Conservation (phyloP, 2,329 filamentous ascomycete species). For the Teratosphaeriaceae sp. region DNA sequence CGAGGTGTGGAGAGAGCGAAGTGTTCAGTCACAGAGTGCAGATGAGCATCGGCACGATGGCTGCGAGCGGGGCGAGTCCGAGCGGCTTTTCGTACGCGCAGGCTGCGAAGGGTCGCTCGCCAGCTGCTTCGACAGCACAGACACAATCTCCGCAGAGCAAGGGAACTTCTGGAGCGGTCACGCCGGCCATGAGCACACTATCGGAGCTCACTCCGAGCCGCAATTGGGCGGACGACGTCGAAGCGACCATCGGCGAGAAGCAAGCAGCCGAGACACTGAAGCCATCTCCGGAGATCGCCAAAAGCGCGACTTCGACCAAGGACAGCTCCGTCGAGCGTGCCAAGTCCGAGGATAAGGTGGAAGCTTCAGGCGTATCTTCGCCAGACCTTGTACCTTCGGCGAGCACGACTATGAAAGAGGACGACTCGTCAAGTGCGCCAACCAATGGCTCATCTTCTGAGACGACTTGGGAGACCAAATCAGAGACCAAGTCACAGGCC, state of each 20-base stretch:
- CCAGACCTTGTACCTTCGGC: conserved; percentile 50
- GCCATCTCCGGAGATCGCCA: conserved; percentile 8
- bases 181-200: conserved; percentile 35
- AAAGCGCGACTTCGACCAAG: conserved; percentile 23
- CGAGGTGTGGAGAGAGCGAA: conserved; percentile 9
- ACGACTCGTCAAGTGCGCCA: conserved; percentile 54
- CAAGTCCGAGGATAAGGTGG: conserved; percentile 23
- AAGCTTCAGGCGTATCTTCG: conserved; percentile 36
- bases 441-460: conserved; percentile 54
- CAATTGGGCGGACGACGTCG: conserved; percentile 44
- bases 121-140: conserved; percentile 39
- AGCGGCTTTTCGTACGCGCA: conserved; percentile 81
- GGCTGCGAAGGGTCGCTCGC: conserved; percentile 74
- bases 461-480: conserved; percentile 60
- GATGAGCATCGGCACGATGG: conserved; percentile 15
- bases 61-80: conserved; percentile 22
- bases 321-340: conserved; percentile 24
- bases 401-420: conserved; percentile 51
- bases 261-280: conserved; percentile 31
- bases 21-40: neutral
- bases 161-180: conserved; percentile 35
- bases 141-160: conserved; percentile 36
- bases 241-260: conserved; percentile 33
- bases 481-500: conserved; percentile 57
- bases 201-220: conserved; percentile 30